Conservation (phyloP, 2,329 filamentous ascomycete genomes). For the Arthrobotrys entomopaga region DNA sequence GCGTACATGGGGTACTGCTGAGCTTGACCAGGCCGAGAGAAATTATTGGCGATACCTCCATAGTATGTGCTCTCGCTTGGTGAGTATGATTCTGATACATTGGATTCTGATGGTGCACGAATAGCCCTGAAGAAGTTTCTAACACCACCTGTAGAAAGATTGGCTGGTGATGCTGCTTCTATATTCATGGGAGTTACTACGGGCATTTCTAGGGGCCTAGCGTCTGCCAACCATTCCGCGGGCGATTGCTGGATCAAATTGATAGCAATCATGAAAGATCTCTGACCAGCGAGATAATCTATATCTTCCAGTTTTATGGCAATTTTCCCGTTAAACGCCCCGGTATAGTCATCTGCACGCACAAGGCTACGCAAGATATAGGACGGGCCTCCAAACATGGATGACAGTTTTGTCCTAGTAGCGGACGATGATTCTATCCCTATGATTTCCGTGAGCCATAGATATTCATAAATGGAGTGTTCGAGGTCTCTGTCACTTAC, state of each 20-base stretch:
- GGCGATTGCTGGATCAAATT: conserved; percentile 52
- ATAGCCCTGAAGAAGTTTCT: conserved; percentile 41
- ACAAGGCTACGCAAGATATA: conserved; percentile 46
- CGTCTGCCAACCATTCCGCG: conserved; percentile 40
- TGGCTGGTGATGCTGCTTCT: conserved; percentile 22
- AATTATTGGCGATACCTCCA: conserved; percentile 16
- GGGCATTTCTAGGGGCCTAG: conserved; percentile 14
- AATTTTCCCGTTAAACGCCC: conserved; percentile 19
- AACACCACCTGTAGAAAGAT: conserved; percentile 7
- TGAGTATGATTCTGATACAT: conserved; percentile 22
- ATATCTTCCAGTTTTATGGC: conserved; percentile 47
- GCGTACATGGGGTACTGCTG: conserved; percentile 36
- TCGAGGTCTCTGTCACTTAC: conserved; percentile 23
- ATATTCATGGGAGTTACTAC: conserved; percentile 10
- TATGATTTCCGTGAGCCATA: conserved; percentile 4
- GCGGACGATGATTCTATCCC: conserved; percentile 52
- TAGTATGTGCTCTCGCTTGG: conserved; percentile 11
- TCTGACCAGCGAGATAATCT: conserved; percentile 44
- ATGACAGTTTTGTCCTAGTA: conserved; percentile 44
- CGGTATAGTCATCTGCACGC: conserved; percentile 51
- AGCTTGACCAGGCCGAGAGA: conserved; percentile 30
- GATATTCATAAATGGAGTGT: not conserved
- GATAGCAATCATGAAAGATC: conserved; percentile 53
- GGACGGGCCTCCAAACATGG: conserved; percentile 49
- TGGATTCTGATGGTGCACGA: conserved; percentile 29